Evolutionary conservation across 371 early-diverging fungal species (phyloP), one percentile per base, ranked within the genome.

Genomic region (Chytridium lagenaria): DNA sequence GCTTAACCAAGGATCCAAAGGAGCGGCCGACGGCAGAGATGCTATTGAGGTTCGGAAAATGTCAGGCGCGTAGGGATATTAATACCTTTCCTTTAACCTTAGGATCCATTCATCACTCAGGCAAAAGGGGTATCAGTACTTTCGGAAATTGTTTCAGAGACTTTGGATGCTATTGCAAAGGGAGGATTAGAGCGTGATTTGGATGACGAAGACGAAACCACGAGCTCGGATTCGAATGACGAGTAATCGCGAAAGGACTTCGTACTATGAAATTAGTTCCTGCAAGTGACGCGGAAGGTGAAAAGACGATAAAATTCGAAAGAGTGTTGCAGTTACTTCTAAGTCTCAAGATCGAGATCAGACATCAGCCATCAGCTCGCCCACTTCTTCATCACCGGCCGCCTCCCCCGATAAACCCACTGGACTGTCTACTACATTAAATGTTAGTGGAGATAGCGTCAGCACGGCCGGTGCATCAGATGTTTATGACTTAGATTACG

Each of bases 1-100:
- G 88, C 59, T 66, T 89, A 74, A 84, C 81, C 10, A 87, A 87
- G 51, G 87, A 89, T 38, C 89, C 90, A 23, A 81, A 77, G 31
- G 67, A 74, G 33, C 77, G 90, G 5, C 89, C 90, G 2, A 78
- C 78, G 1, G 90, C 88, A 10, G 80, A 74, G 26, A 83, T 76
- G 38, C 73, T 86, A 52, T 68, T 85, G 37, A 85, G 74, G 88
- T 80, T 33, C n/a, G 49, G 68, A 50, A 50, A 2, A 16, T 57
- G 40, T 57, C 1, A 63, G 59, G 30, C 49, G 44, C 33, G 16
- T 16, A 2, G 2, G 28, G 5, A 12, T 10, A 16, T 61, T 66
- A 19, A 26, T 68, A 37, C 26, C 1, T 61, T 61, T 61, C 36
- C 26, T 22, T 50, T 50, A 36, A 36, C 23, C 3, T 5, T 57